Evolutionary conservation across 495 filamentous ascomycete species (phyloP).

Genomic region (Podospora bellae-mahoneyi): DNA sequence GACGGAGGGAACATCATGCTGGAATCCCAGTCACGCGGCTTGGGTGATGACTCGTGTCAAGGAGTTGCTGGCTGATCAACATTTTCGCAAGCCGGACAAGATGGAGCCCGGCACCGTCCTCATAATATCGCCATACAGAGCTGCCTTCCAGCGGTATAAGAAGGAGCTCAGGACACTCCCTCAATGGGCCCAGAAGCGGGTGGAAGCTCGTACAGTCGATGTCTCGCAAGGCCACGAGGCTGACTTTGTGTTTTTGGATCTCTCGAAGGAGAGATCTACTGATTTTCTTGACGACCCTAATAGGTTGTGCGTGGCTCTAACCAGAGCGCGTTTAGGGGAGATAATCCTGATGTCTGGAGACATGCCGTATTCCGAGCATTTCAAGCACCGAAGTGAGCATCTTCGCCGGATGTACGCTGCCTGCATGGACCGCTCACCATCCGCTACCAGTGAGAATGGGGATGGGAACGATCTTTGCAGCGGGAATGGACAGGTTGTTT

Average conservation of each 20-base stretch:
- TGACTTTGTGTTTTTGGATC: conserved; percentile 31
- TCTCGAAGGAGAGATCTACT: conserved; percentile 14
- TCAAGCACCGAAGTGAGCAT: neutral
- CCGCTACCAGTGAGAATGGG: neutral
- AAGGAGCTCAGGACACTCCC: conserved; percentile 11
- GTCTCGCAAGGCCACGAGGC: conserved; percentile 28
- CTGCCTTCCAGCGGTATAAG: conserved; percentile 18
- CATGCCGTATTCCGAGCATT: conserved; percentile 11
- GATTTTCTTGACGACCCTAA: conserved; percentile 23
- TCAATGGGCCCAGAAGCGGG: conserved; percentile 15
- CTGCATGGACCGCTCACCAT: neutral
- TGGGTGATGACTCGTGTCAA: conserved; percentile 33
- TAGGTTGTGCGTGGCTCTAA: conserved; percentile 24
- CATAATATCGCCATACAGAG: conserved; percentile 25
- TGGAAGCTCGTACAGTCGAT: conserved; percentile 27
- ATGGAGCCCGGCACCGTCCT: conserved; percentile 23
- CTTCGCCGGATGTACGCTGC: conserved; percentile 6
- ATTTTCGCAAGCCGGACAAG: conserved; percentile 21
- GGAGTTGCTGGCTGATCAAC: conserved; percentile 5
- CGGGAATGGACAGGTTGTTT: neutral
- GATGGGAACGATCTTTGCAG: neutral
- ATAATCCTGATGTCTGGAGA: conserved; percentile 22
- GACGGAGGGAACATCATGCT: conserved; percentile 13
- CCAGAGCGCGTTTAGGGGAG: conserved; percentile 25
- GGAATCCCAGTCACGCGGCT: conserved; percentile 23